A percentile compares a stretch with the other conserved stretches of the same genome.
Conservation (phyloP, 495 filamentous ascomycete species). For the Hypomontagnella submonticulosa region DNA sequence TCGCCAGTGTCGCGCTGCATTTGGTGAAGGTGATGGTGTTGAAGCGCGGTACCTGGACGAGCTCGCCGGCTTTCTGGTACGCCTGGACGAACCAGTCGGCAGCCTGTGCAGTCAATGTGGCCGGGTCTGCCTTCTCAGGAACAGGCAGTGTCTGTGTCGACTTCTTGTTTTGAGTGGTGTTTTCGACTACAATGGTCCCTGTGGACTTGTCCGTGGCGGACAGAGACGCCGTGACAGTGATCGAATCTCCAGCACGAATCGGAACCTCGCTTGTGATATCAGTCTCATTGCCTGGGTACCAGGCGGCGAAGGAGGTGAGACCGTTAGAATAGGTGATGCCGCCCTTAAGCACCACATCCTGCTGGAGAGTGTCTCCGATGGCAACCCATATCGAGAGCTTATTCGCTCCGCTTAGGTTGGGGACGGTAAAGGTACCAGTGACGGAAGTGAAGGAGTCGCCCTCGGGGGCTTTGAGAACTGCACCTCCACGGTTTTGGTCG, state of each 20-base stretch:
- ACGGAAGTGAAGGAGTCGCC: slow-evolving; percentile 10
- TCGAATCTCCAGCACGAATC: slow-evolving; percentile 5
- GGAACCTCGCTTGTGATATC: slow-evolving; percentile 11
- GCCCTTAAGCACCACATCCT: slow-evolving; percentile 16
- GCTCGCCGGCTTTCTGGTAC: slow-evolving; percentile 18
- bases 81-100: slow-evolving; percentile 27
- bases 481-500: slow-evolving; percentile 24
- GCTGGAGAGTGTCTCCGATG: slow-evolving; percentile 18
- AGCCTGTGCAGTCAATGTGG: background rate
- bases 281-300: slow-evolving; percentile 11
- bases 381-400: slow-evolving; percentile 24
- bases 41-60: slow-evolving; percentile 19
- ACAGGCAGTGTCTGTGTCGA: slow-evolving; percentile 13
- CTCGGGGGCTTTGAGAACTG: slow-evolving; percentile 18
- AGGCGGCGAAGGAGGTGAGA: slow-evolving; percentile 10
- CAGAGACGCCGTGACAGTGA: slow-evolving; percentile 5
- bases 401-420: slow-evolving; percentile 8
- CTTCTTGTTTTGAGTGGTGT: slow-evolving; percentile 14
- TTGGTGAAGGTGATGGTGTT: slow-evolving; percentile 11
- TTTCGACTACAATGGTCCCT: slow-evolving; percentile 12
- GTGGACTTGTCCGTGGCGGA: slow-evolving; percentile 2
- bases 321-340: slow-evolving; percentile 18
- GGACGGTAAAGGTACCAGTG: slow-evolving; percentile 16
- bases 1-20: slow-evolving; percentile 9
- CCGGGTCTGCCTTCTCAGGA: slow-evolving; percentile 6